Evolutionary conservation across 805 yeast species (phyloP), one percentile per base, ranked within the genome.

Genomic region (Teunomyces funiuensis): DNA sequence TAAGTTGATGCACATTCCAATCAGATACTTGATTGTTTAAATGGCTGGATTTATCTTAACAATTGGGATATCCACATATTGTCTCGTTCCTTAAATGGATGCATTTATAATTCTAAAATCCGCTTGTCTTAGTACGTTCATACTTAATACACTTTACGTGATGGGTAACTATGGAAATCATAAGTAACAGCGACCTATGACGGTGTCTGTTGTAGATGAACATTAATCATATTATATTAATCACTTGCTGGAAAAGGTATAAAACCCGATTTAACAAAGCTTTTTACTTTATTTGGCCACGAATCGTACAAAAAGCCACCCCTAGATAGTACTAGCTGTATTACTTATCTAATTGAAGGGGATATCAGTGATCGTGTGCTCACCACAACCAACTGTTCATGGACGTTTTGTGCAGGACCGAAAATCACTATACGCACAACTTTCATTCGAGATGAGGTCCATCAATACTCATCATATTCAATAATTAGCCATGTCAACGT

Each of bases 11-110:
- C 97, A 90, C 71, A 90, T 90, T 59, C 97, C 97, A 62, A 88
- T 90, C 73, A 85, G 97, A 76, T 90, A 88, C 72, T 82, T 88
- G 73, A 88, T 90, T 71, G 97, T 89, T 54, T 89, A 75, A n/a
- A 75, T 29, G 23, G 34, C 22, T 31, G 34, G 33, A 31, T 31
- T 10, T 31, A 10, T 14, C 34, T 18, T 31, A 18, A 31, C 17
- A 13, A 13, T 31, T 31, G 18, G 34, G 34, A 31, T 18, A 6
- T 13, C 25, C 25, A 22, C 25, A 22, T 22, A 22, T 22, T 22
- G 25, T 22, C 25, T 22, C 30, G 30, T 28, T 28, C 30, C 30
- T 14, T 13, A 28, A 23, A 18, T 5, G 25, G 25, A 22, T 22
- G 25, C 25, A 18, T 17, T 25, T 31, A 19, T 31, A 31, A 18